Evolutionary conservation across 192 early-diverging fungal genomes (phyloP).

Genomic region (Entophlyctis luteolus): DNA sequence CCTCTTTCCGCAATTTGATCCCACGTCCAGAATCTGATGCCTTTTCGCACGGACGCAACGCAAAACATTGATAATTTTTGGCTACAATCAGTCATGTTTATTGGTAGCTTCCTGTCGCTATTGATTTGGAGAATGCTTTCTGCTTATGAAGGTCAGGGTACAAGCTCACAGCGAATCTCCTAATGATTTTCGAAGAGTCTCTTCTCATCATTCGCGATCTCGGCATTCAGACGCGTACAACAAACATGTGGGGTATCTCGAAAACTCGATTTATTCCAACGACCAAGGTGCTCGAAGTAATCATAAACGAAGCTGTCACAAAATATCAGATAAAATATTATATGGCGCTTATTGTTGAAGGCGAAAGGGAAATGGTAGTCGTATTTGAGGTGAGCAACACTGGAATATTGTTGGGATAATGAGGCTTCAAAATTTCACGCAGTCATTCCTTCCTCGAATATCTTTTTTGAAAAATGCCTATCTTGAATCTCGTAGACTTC

Average conservation of each 20-base stretch:
- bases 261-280: slow-evolving; percentile 58
- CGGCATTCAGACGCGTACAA: slow-evolving; percentile 66
- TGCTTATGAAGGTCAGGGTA: slow-evolving; percentile 8
- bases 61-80: too few species aligned
- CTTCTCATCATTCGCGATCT: slow-evolving; percentile 63
- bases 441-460: too few species aligned
- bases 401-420: too few species aligned
- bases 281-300: slow-evolving; percentile 59
- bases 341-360: slow-evolving; percentile 64
- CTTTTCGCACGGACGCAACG: too few species aligned
- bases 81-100: too few species aligned
- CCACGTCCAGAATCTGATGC: too few species aligned
- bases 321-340: slow-evolving; percentile 69
- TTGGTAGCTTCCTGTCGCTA: too few species aligned
- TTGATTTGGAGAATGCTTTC: neutral
- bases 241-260: slow-evolving; percentile 41
- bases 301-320: slow-evolving; percentile 76
- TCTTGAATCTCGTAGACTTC: too few species aligned
- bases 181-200: slow-evolving; percentile 45
- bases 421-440: too few species aligned
- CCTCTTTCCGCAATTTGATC: too few species aligned
- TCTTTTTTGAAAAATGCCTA: too few species aligned
- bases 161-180: neutral
- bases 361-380: slow-evolving; percentile 59
- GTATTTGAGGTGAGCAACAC: slow-evolving; percentile 75